Evolutionary conservation across 2,329 filamentous ascomycete genomes (phyloP).

Genomic region (Venturia pyrina): DNA sequence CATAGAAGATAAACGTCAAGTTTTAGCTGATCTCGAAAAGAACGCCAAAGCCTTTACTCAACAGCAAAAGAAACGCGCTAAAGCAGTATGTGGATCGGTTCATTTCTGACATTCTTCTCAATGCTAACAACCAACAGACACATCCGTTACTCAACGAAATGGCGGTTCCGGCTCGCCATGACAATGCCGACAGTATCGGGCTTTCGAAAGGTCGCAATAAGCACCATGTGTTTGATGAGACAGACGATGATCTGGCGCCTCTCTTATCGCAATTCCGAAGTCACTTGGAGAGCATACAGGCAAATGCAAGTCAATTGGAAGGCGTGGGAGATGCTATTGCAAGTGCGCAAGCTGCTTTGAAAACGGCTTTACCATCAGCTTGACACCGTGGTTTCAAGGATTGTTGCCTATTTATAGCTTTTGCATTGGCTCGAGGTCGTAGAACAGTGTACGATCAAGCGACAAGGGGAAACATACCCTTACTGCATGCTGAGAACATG

Average conservation of each 20-base stretch:
- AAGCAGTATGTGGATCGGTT: conserved; percentile 19
- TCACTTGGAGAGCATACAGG: conserved; percentile 29
- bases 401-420: neutral
- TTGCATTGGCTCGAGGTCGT: neutral
- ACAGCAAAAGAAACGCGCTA: conserved; percentile 37
- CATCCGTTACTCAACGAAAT: conserved; percentile 4
- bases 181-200: conserved; percentile 3
- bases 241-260: conserved; percentile 23
- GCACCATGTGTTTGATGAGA: conserved; percentile 15
- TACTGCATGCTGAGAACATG: neutral
- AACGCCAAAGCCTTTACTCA: conserved; percentile 49
- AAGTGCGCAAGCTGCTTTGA: neutral
- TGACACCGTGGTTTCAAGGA: neutral
- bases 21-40: conserved; percentile 41
- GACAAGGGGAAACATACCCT: neutral
- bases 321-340: conserved; percentile 23
- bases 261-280: conserved; percentile 27
- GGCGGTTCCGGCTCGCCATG: neutral
- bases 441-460: neutral
- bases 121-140: conserved; percentile 5
- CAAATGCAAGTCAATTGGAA: conserved; percentile 27
- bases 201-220: neutral
- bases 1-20: conserved; percentile 46
- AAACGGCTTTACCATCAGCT: neutral
- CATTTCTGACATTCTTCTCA: neutral